phyloP scores from a whole-genome alignment of 192 early-diverging fungal species.

The Geosiphon pyriformis region DNA sequence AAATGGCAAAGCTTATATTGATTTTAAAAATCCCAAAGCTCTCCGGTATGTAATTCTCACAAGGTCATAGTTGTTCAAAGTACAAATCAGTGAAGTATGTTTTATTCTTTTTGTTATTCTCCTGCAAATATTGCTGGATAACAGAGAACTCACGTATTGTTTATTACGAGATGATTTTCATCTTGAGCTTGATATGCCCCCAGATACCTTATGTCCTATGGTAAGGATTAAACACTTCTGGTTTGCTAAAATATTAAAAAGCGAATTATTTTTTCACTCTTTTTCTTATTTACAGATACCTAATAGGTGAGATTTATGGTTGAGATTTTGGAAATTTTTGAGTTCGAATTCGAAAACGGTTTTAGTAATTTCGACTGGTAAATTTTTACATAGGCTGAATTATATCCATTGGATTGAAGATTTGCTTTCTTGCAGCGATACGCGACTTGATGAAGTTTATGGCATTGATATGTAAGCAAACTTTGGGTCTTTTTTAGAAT shows the following conservation, averaged over 20 bases:
- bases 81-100: no score
- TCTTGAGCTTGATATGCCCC: slow-evolving; percentile 60
- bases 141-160: slow-evolving; percentile 58
- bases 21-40: slow-evolving; percentile 62
- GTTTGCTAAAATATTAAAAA: no score
- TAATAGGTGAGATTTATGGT: slow-evolving; percentile 34
- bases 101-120: no score
- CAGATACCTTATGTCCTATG: slow-evolving; percentile 62
- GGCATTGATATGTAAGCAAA: slow-evolving; percentile 61
- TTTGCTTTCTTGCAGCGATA: slow-evolving; percentile 36
- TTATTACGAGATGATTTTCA: slow-evolving; percentile 58
- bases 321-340: no score
- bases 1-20: slow-evolving; percentile 34
- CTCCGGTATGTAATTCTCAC: slow-evolving; percentile 35
- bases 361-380: no score
- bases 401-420: slow-evolving; percentile 69
- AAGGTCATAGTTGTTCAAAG: background rate
- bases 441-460: slow-evolving; percentile 16
- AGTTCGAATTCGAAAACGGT: no score
- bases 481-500: background rate
- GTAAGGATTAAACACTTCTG: slow-evolving; percentile 37
- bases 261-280: background rate
- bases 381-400: slow-evolving; percentile 50
- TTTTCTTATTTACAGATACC: slow-evolving; percentile 26
- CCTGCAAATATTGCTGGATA: no score